A percentile compares a stretch with the other conserved stretches of the same genome.
These are phyloP conservation scores for Hyaloscypha variabilis DNA, from an alignment of 495 filamentous ascomycete genomes.

Conservation along the genomic window DNA sequence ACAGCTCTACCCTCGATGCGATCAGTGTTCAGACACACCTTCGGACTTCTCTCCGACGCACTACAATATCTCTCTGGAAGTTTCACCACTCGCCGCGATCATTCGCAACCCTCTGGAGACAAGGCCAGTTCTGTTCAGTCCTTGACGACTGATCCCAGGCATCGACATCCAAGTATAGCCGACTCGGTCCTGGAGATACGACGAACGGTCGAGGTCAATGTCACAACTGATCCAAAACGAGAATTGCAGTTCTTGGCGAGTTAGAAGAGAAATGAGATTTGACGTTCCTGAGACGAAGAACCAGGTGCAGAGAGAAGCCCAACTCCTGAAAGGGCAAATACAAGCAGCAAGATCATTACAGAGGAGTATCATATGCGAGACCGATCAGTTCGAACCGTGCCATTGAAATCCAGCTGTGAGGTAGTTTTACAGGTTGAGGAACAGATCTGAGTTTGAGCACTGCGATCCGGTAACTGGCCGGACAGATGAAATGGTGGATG, in stretches of 20 bases:
- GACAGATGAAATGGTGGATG: no score
- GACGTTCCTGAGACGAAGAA: not conserved
- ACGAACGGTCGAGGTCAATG: not conserved
- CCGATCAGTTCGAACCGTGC: no score
- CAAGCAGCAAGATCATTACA: no score
- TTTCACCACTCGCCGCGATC: not conserved
- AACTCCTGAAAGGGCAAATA: no score
- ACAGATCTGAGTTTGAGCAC: no score
- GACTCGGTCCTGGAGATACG: not conserved
- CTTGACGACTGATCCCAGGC: not conserved
- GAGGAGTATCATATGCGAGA: no score
- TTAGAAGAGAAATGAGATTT: not conserved
- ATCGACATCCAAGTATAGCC: not conserved
- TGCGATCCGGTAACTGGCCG: no score
- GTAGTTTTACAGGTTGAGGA: no score
- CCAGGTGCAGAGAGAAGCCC: no score
- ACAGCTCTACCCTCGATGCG: slow-evolving; percentile 42
- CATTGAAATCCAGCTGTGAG: no score
- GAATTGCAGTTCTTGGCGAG: not conserved
- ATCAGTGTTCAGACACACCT: slow-evolving; percentile 28
- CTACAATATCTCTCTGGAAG: not conserved
- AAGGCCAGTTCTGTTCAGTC: not conserved
- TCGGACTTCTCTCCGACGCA: not conserved
- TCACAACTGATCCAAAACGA: not conserved
- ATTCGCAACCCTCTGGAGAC: not conserved